A percentile compares a stretch with the other conserved stretches of the same genome.
phyloP scores from a whole-genome alignment of 2,329 filamentous ascomycete species.

The Helminthosporium solani region DNA sequence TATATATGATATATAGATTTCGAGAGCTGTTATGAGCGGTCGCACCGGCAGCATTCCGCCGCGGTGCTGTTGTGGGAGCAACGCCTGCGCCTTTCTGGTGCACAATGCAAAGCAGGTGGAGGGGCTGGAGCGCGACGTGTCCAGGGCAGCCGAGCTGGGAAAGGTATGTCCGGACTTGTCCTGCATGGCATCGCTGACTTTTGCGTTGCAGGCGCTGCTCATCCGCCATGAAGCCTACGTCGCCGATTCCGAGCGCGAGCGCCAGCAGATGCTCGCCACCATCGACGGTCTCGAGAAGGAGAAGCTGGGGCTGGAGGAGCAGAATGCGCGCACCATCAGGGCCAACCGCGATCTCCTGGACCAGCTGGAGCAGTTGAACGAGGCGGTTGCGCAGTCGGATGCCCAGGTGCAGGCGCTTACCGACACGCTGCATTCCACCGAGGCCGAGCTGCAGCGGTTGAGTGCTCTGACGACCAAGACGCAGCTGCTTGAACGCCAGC shows the following conservation, averaged over 20 bases:
- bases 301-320: slow-evolving; percentile 68
- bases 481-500: slow-evolving; percentile 75
- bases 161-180: slow-evolving; percentile 67
- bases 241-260: slow-evolving; percentile 85
- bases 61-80: slow-evolving; percentile 80
- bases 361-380: slow-evolving; percentile 82
- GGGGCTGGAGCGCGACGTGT: slow-evolving; percentile 82
- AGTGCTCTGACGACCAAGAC: slow-evolving; percentile 73
- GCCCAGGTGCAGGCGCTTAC: slow-evolving; percentile 75
- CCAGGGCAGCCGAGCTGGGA: slow-evolving; percentile 81
- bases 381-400: slow-evolving; percentile 76
- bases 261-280: slow-evolving; percentile 67
- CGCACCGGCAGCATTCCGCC: slow-evolving; percentile 35
- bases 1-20: too few relatives aligned
- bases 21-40: slow-evolving; percentile 10
- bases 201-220: slow-evolving; percentile 76
- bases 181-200: slow-evolving; percentile 61
- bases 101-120: slow-evolving; percentile 78
- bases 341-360: slow-evolving; percentile 81
- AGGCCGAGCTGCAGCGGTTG: slow-evolving; percentile 73
- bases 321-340: slow-evolving; percentile 75
- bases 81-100: slow-evolving; percentile 75
- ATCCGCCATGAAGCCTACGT: slow-evolving; percentile 93
- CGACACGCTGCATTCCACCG: slow-evolving; percentile 72
- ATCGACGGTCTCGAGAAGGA: slow-evolving; percentile 74